These are phyloP conservation scores for Aspergillus ochraceus DNA, from an alignment of 2,329 filamentous ascomycete genomes.

Conservation along the genomic window DNA sequence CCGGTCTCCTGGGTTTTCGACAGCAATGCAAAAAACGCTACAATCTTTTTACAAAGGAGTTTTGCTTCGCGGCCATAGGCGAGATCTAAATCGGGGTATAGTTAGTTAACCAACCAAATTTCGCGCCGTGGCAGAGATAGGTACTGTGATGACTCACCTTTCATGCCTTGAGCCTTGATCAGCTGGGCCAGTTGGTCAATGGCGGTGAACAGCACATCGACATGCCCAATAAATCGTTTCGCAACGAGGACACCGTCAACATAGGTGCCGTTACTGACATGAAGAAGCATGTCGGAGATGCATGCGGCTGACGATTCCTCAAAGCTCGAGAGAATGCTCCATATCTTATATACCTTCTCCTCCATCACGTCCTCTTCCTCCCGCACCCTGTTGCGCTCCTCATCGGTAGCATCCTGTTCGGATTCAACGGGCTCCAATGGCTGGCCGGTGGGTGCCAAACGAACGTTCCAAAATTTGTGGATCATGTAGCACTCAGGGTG, in stretches of 20 bases:
- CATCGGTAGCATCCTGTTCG: constrained; percentile 61
- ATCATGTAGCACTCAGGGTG: constrained; percentile 99
- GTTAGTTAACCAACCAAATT: constrained; percentile 9
- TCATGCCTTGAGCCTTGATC: constrained; percentile 68
- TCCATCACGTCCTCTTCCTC: constrained; percentile 92
- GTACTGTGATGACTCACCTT: constrained; percentile 58
- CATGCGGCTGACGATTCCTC: constrained; percentile 97
- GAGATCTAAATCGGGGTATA: constrained; percentile 58
- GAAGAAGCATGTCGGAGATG: constrained; percentile 97
- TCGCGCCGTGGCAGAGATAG: constrained; percentile 6
- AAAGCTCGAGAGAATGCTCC: constrained; percentile 95
- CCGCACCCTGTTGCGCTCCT: constrained; percentile 73
- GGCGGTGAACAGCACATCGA: constrained; percentile 87
- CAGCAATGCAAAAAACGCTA: constrained; percentile 92
- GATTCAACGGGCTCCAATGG: constrained; percentile 45
- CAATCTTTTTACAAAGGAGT: constrained; percentile 98
- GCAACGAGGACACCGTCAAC: constrained; percentile 92
- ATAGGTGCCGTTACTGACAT: constrained; percentile 97
- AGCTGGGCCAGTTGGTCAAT: constrained; percentile 80
- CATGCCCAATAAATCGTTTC: constrained; percentile 93
- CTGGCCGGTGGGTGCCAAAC: constrained; percentile 66
- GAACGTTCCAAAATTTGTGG: constrained; percentile 99
- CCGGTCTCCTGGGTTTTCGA: constrained; percentile 92
- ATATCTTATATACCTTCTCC: constrained; percentile 96
- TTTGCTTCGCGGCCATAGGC: constrained; percentile 96